Evolutionary conservation across 768 basidiomycete species (phyloP).

Genomic region (Dendrothele bispora): DNA sequence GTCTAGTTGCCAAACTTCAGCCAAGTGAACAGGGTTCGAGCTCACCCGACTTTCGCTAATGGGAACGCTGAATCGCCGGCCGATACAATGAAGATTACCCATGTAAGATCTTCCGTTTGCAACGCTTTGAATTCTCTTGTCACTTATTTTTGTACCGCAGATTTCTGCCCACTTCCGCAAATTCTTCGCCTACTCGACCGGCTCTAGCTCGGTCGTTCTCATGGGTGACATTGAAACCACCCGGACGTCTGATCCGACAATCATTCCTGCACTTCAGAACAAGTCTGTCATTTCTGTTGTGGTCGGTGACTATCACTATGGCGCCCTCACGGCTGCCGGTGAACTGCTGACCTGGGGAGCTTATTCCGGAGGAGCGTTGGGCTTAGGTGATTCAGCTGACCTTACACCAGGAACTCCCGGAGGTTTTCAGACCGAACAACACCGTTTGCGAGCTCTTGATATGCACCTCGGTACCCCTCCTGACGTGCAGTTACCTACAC

Average conservation of each 20-base stretch:
- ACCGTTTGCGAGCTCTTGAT: slow-evolving; percentile 26
- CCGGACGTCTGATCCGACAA: slow-evolving; percentile 45
- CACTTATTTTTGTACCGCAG: slow-evolving; percentile 40
- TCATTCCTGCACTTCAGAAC: slow-evolving; percentile 76
- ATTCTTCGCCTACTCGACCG: slow-evolving; percentile 82
- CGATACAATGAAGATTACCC: slow-evolving; percentile 68
- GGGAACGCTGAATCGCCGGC: slow-evolving; percentile 35
- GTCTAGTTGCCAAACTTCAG: slow-evolving; percentile 83
- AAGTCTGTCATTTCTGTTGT: slow-evolving; percentile 81
- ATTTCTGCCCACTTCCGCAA: slow-evolving; percentile 83
- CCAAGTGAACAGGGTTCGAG: slow-evolving; percentile 51
- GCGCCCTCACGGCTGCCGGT: slow-evolving; percentile 78
- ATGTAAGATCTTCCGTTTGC: slow-evolving; percentile 48
- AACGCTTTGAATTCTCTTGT: slow-evolving; percentile 10
- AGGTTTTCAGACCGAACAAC: slow-evolving; percentile 45
- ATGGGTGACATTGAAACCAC: slow-evolving; percentile 58
- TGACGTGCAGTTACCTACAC: slow-evolving; percentile 57
- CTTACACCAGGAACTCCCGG: slow-evolving; percentile 59
- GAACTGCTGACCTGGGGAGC: slow-evolving; percentile 80
- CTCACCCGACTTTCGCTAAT: slow-evolving; percentile 42
- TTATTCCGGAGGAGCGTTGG: slow-evolving; percentile 79
- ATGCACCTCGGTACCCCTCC: slow-evolving; percentile 36
- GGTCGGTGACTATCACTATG: slow-evolving; percentile 91
- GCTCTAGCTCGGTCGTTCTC: slow-evolving; percentile 68
- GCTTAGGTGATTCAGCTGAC: slow-evolving; percentile 72